Evolutionary conservation across 2,329 filamentous ascomycete species (phyloP).

Genomic region (Monosporascus ibericus): DNA sequence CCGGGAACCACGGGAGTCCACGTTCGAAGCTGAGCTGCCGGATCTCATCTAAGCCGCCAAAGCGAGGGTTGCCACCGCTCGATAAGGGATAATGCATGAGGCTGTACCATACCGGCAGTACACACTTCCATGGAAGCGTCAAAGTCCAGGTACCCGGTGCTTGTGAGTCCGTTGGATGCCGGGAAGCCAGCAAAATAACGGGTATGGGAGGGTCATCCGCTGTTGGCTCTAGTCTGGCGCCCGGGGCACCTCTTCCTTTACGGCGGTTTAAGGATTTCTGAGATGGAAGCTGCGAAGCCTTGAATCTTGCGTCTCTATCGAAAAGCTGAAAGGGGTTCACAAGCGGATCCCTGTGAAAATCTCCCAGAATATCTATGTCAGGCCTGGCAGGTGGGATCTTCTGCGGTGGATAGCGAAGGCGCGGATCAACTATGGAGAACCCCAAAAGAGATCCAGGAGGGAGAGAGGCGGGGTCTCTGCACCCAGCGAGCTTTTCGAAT

Average conservation of each 20-base stretch:
- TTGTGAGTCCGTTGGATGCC: constrained; percentile 38
- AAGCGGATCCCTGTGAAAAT: constrained; percentile 59
- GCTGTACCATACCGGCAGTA: constrained; percentile 78
- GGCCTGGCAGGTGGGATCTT: constrained; percentile 36
- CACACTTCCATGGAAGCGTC: constrained; percentile 84
- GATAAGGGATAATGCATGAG: constrained; percentile 77
- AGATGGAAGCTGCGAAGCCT: constrained; percentile 60
- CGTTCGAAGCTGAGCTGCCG: constrained; percentile 79
- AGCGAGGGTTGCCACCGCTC: constrained; percentile 72
- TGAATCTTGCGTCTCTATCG: constrained; percentile 58
- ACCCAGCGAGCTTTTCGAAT: constrained; percentile 46
- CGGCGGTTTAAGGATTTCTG: constrained; percentile 79
- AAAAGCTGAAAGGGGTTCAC: constrained; percentile 54
- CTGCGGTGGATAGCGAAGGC: constrained; percentile 69
- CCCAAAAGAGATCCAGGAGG: constrained; percentile 64
- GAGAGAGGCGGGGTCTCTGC: constrained; percentile 64
- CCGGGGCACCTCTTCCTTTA: constrained; percentile 57
- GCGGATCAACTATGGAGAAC: constrained; percentile 73
- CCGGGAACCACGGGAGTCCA: constrained; percentile 75
- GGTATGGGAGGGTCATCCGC: constrained; percentile 71
- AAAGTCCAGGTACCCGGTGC: constrained; percentile 73
- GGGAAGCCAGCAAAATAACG: constrained; percentile 60
- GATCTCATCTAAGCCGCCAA: constrained; percentile 75
- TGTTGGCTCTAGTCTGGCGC: constrained; percentile 51
- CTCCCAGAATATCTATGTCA: constrained; percentile 12